Conservation (phyloP, 2,329 filamentous ascomycete species). For the Thielaviopsis punctulata region DNA sequence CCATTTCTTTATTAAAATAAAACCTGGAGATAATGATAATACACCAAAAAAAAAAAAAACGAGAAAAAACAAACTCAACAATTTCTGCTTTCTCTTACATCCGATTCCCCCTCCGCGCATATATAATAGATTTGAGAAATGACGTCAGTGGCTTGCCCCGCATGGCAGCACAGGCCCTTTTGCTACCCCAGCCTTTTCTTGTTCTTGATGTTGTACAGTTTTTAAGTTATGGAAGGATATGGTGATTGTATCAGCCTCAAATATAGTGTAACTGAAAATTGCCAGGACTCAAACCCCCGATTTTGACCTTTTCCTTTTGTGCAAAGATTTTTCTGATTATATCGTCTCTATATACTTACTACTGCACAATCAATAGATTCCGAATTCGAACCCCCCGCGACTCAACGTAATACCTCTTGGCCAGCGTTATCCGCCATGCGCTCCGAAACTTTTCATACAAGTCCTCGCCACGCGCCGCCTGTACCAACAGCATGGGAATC, state of each 20-base stretch:
- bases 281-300: too few relatives aligned
- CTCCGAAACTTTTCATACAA: constrained; percentile 45
- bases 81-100: not conserved
- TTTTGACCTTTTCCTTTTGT: not conserved
- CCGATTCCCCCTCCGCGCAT: not conserved
- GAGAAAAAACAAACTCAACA: not conserved
- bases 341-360: not conserved
- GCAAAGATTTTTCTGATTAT: too few relatives aligned
- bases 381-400: constrained; percentile 64
- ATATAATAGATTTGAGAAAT: not conserved
- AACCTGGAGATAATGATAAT: not conserved
- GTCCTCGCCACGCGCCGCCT: constrained; percentile 42
- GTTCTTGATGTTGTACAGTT: too few relatives aligned
- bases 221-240: too few relatives aligned
- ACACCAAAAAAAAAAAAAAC: not conserved
- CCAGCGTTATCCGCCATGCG: constrained; percentile 54
- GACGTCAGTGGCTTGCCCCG: not conserved
- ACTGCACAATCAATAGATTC: constrained; percentile 42
- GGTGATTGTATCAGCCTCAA: too few relatives aligned
- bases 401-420: constrained; percentile 61
- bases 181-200: not conserved
- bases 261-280: too few relatives aligned
- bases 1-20: too few relatives aligned
- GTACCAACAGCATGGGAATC: constrained; percentile 71
- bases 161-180: not conserved